Percentiles rank a stretch among this genome's conserved stretches.
phyloP scores from a whole-genome alignment of 345 rosid species.

The Brassica incana region DNA sequence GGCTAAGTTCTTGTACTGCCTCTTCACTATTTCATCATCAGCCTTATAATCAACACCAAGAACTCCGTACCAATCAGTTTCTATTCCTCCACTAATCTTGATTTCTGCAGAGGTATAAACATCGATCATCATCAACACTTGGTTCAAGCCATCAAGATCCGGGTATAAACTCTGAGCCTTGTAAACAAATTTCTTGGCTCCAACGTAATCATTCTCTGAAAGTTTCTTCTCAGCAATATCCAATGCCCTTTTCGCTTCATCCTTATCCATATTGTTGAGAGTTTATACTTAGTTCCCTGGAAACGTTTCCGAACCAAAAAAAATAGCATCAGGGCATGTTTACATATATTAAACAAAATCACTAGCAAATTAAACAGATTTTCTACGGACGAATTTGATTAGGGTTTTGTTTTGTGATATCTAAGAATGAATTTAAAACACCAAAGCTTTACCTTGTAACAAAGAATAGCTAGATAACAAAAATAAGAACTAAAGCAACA shows the following conservation, averaged over 20 bases:
- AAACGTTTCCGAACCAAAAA: not conserved
- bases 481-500: not conserved
- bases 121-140: not conserved
- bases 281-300: not conserved
- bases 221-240: not conserved
- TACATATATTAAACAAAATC: not conserved
- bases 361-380: not conserved
- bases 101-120: not conserved
- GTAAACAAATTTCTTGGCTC: not conserved
- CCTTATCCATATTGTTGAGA: not conserved
- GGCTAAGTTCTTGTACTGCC: constrained; percentile 66
- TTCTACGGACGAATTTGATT: not conserved
- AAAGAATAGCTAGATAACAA: too few species aligned
- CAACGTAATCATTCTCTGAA: not conserved
- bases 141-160: not conserved
- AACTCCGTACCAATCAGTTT: not conserved
- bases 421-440: not conserved
- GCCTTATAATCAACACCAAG: not conserved
- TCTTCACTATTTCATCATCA: constrained; percentile 27
- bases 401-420: not conserved
- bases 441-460: not conserved
- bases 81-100: not conserved
- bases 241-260: not conserved
- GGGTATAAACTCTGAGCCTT: not conserved
- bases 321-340: not conserved